Percentiles rank a stretch among this genome's conserved stretches.
Evolutionary conservation across 805 yeast genomes (phyloP).

Genomic region (Teunomyces tritomae): DNA sequence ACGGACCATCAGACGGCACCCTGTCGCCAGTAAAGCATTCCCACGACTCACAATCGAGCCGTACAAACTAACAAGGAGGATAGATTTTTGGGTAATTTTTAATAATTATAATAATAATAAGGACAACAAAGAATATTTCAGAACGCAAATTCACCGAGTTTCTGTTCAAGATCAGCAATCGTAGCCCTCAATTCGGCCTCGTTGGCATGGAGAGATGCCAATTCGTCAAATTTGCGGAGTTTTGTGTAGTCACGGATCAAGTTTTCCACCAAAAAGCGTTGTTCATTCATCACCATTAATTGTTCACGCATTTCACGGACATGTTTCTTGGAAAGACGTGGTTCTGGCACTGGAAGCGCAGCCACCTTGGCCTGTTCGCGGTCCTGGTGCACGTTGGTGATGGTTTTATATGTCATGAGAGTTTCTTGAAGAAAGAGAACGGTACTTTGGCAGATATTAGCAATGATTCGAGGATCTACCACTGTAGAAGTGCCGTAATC

Average conservation of each 20-base stretch:
- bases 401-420: conserved; percentile 58
- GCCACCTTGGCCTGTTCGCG: conserved; percentile 21
- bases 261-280: conserved; percentile 64
- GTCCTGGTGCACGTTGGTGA: conserved; percentile 47
- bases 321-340: conserved; percentile 44
- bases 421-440: conserved; percentile 63
- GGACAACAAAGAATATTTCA: too few species aligned
- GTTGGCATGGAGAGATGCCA: conserved; percentile 57
- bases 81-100: background rate
- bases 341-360: conserved; percentile 4
- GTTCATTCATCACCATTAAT: conserved; percentile 85
- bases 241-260: conserved; percentile 61
- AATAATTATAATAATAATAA: too few species aligned
- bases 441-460: conserved; percentile 56
- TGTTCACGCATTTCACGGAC: conserved; percentile 65
- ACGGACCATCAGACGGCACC: background rate
- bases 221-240: conserved; percentile 74
- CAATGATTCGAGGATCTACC: conserved; percentile 27
- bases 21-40: background rate
- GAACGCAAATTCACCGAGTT: conserved; percentile 56
- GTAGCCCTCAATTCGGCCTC: conserved; percentile 54
- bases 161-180: conserved; percentile 42
- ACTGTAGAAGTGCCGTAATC: conserved; percentile 13
- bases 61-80: too few species aligned
- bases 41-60: background rate